phyloP scores from a whole-genome alignment of 495 filamentous ascomycete genomes.

The Hyaloscypha hepaticicola region DNA sequence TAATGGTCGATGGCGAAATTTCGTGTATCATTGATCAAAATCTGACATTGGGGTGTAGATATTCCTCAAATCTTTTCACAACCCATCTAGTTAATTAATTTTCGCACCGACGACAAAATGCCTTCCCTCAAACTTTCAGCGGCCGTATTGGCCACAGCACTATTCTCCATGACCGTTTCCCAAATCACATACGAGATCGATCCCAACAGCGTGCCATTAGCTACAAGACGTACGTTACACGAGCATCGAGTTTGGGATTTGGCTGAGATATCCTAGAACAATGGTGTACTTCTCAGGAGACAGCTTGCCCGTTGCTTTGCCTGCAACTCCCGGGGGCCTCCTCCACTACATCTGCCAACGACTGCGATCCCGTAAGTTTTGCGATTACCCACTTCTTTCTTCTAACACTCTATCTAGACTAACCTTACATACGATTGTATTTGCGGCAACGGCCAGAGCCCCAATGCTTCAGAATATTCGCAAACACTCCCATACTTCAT shows the following conservation, averaged over 20 bases:
- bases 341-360: constrained; percentile 55
- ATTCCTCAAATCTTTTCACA: not conserved
- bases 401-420: constrained; percentile 44
- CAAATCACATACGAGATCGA: constrained; percentile 51
- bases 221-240: constrained; percentile 45
- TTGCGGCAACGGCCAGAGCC: constrained; percentile 68
- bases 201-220: constrained; percentile 52
- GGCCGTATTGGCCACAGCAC: constrained; percentile 44
- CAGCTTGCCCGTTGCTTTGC: constrained; percentile 76
- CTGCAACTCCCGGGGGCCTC: constrained; percentile 58
- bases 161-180: constrained; percentile 42
- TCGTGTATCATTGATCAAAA: not conserved
- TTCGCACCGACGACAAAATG: constrained; percentile 35
- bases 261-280: constrained; percentile 15
- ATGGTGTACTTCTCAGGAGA: constrained; percentile 70
- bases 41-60: not conserved
- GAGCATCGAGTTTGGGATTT: not conserved
- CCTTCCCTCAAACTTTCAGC: constrained; percentile 43
- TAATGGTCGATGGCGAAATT: not conserved
- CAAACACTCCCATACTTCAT: constrained; percentile 84
- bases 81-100: not conserved
- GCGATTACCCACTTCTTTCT: constrained; percentile 10
- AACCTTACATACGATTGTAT: constrained; percentile 69
- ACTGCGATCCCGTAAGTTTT: constrained; percentile 67
- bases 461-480: constrained; percentile 80